Percentiles rank a stretch among this genome's conserved stretches.
phyloP scores from a whole-genome alignment of 2,329 filamentous ascomycete species.

The Aspergillus uvarum region DNA sequence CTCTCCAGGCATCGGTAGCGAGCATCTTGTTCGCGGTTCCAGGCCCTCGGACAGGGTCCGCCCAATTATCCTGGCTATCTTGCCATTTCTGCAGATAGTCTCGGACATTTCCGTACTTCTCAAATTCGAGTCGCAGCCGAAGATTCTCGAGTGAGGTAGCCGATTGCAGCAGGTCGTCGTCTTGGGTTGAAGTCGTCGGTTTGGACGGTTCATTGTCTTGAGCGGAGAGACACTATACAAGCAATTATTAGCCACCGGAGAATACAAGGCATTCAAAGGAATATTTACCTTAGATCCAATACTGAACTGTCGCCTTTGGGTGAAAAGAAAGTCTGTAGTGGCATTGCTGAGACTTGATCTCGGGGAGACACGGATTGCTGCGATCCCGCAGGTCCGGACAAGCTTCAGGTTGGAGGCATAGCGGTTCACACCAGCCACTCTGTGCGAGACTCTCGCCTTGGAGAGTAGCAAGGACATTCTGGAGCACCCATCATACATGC shows the following conservation, averaged over 20 bases:
- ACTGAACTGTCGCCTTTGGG: constrained; percentile 1
- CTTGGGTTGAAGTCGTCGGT: background rate
- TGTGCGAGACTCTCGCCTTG: constrained; percentile 17
- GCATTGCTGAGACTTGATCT: background rate
- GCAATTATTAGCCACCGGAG: background rate
- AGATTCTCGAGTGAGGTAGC: constrained; percentile 27
- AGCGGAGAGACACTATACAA: background rate
- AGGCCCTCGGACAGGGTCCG: constrained; percentile 32
- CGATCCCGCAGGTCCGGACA: background rate
- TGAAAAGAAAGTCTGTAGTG: background rate
- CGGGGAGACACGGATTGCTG: constrained; percentile 1
- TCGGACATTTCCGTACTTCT: constrained; percentile 40
- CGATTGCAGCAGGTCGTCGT: constrained; percentile 6
- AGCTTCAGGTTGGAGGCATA: background rate
- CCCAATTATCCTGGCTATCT: constrained; percentile 26
- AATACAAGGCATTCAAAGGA: background rate
- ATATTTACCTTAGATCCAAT: constrained; percentile 5
- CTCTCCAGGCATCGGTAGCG: constrained; percentile 22
- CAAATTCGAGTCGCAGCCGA: constrained; percentile 34
- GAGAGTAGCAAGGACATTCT: constrained; percentile 26
- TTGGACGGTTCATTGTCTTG: constrained; percentile 2
- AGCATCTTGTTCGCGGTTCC: constrained; percentile 17
- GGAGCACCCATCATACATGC: constrained; percentile 15
- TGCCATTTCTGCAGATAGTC: constrained; percentile 45
- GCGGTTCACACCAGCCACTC: constrained; percentile 8